Base-by-base conservation (phyloP, 2,329 filamentous ascomycete genomes). In the Aspergillus quadrilineatus region DNA sequence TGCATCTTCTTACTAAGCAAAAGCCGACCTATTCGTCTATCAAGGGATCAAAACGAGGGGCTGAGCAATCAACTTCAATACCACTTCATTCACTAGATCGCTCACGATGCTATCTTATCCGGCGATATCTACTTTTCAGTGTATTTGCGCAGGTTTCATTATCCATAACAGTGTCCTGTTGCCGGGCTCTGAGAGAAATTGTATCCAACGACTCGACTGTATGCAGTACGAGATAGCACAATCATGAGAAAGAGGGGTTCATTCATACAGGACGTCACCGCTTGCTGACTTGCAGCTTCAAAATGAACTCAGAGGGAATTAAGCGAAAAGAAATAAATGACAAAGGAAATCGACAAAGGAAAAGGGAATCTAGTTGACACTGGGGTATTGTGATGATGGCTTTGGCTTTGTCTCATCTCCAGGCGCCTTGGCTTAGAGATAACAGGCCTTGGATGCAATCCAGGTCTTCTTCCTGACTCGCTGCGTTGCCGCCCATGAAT, bases 351-450 rank as follows among this genome's bases (percentile, higher is more conserved):
- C 34, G 48, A 55, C 56, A 58, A 60, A 55, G 50, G 53, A 45
- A 41, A 44, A 32, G 17, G 39, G 32, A 32, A 39, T 36, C 43
- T 34, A 36, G 10, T 9, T 1, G 28, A 42, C 42, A 43, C 28
- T 46, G 22, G 47, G 37, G 41, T 45, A 55, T 55, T 17, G 29
- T 39, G 42, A 26, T 47, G 14, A 34, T 45, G 34, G 30, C 14
- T 28, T 29, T n/a, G 22, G 22, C 36, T 22, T 32, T 43, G 39
- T 53, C 37, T 82, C 75, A 89, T 68, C 85, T 83, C 92, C 92
- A 97, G 68, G 90, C 90, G n/a, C 92, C 93, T 75, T 96, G 90
- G 67, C 91, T 95, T 45, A 97, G 80, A 50, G 90, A 93, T 60
- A 97, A 73, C 61, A 97, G 75, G n/a, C 91, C 91, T 53, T 93